A percentile compares a stretch with the other conserved stretches of the same genome.
Evolutionary conservation across 2,329 filamentous ascomycete genomes (phyloP).

Genomic region (Diaporthe amygdali): DNA sequence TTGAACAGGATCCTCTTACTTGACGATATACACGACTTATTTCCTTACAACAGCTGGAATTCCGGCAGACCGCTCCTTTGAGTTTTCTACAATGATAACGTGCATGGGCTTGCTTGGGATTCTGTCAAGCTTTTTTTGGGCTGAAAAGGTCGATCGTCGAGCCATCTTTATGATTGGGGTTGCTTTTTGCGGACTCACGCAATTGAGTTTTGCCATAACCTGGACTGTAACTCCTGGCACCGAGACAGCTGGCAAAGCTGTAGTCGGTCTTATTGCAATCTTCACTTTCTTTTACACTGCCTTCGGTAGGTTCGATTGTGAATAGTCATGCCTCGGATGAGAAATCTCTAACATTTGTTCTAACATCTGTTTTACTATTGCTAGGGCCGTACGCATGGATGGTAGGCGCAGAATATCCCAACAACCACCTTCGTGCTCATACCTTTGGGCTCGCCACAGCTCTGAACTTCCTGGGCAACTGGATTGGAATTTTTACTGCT

Average conservation of each 20-base stretch:
- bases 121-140: constrained; percentile 34
- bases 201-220: constrained; percentile 34
- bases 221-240: constrained; percentile 35
- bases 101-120: constrained; percentile 40
- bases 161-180: constrained; percentile 37
- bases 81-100: constrained; percentile 40
- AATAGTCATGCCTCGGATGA: not conserved
- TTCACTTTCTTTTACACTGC: constrained; percentile 28
- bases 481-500: constrained; percentile 44
- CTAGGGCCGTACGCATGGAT: constrained; percentile 44
- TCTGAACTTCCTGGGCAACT: constrained; percentile 45
- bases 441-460: constrained; percentile 44
- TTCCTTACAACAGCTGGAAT: constrained; percentile 39
- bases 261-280: not conserved
- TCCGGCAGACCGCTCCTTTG: constrained; percentile 33
- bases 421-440: constrained; percentile 44
- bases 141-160: constrained; percentile 37
- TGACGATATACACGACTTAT: constrained; percentile 39
- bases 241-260: not conserved
- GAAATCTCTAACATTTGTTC: not conserved
- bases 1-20: constrained; percentile 35
- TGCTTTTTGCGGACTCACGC: constrained; percentile 29
- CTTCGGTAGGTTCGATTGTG: constrained; percentile 31
- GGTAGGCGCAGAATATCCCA: constrained; percentile 44
- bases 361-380: not conserved